Conservation (phyloP, 805 yeast genomes). For the Barnettozyma sp. region DNA sequence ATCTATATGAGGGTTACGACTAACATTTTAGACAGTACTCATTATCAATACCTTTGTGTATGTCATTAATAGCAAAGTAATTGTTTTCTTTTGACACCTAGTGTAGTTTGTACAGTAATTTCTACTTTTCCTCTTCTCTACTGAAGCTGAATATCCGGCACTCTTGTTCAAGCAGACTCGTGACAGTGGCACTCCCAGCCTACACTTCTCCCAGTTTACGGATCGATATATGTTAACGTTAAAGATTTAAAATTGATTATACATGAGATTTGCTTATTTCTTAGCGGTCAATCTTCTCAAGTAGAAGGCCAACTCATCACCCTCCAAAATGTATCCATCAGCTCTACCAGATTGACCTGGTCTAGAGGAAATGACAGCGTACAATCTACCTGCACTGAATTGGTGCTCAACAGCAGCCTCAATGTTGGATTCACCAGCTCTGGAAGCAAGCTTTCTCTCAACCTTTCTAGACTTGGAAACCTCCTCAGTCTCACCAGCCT, state of each 20-base stretch:
- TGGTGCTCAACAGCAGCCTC: conserved; percentile 91
- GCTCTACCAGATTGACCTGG: conserved; percentile 99
- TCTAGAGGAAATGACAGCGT: conserved; percentile 98
- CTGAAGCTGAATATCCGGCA: no score
- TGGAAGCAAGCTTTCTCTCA: conserved; percentile 88
- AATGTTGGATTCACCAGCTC: conserved; percentile 78
- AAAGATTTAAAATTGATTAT: conserved; percentile 23
- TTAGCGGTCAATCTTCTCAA: conserved; percentile 98
- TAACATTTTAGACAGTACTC: no score
- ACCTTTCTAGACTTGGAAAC: conserved; percentile 66
- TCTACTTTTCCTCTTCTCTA: no score
- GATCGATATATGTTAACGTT: no score
- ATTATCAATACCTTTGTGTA: no score
- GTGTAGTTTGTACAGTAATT: no score
- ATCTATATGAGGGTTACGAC: no score
- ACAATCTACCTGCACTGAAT: conserved; percentile 98
- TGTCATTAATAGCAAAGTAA: no score
- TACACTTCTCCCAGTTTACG: no score
- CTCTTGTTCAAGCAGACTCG: no score
- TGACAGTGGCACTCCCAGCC: no score
- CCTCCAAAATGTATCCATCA: conserved; percentile 99
- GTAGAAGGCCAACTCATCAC: conserved; percentile 99
- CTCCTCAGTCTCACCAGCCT: conserved; percentile 47
- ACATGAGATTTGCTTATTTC: conserved; percentile 56
- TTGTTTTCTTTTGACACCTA: no score